Percentiles rank a stretch among this genome's conserved stretches.
phyloP scores from a whole-genome alignment of 768 basidiomycete species.

The Mycena crocata region DNA sequence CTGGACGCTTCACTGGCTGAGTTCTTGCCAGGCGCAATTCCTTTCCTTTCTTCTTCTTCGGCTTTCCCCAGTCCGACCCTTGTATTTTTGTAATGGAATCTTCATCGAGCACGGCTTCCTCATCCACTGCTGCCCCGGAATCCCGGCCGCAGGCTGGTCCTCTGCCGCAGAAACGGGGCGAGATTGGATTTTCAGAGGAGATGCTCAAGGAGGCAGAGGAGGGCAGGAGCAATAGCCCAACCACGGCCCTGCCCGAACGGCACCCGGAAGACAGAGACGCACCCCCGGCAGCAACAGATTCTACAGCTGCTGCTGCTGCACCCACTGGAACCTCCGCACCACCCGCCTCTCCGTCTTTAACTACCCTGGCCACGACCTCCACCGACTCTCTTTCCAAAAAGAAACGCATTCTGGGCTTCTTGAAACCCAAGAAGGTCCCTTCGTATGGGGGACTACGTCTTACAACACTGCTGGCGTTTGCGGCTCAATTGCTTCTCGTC shows the following conservation, averaged over 20 bases:
- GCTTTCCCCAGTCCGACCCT: conserved; percentile 33
- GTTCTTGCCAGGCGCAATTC: conserved; percentile 59
- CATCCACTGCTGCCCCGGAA: conserved; percentile 36
- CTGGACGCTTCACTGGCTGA: conserved; percentile 26
- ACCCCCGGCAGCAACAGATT: conserved; percentile 17
- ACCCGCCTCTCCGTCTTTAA: conserved; percentile 22
- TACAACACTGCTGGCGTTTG: conserved; percentile 55
- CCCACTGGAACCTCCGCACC: conserved; percentile 34
- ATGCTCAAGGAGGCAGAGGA: conserved; percentile 42
- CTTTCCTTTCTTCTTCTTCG: conserved; percentile 37
- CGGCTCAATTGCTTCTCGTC: conserved; percentile 54
- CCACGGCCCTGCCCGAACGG: conserved; percentile 52
- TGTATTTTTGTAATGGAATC: conserved; percentile 25
- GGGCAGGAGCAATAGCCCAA: conserved; percentile 31
- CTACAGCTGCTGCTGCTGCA: conserved; percentile 33
- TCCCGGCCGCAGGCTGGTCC: conserved; percentile 66
- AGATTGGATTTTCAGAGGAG: conserved; percentile 68
- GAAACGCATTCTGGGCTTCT: conserved; percentile 50
- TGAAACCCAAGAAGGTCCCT: conserved; percentile 52
- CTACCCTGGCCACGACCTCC: conserved; percentile 32
- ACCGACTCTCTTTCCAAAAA: conserved; percentile 43
- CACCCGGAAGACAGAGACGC: conserved; percentile 62
- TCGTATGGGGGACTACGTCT: conserved; percentile 57
- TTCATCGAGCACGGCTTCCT: conserved; percentile 26
- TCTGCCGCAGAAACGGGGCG: conserved; percentile 72